Percentiles rank a stretch among this genome's conserved stretches.
Conservation (phyloP, 202 grass and related monocot genomes). For the Brachypodium distachyon region DNA sequence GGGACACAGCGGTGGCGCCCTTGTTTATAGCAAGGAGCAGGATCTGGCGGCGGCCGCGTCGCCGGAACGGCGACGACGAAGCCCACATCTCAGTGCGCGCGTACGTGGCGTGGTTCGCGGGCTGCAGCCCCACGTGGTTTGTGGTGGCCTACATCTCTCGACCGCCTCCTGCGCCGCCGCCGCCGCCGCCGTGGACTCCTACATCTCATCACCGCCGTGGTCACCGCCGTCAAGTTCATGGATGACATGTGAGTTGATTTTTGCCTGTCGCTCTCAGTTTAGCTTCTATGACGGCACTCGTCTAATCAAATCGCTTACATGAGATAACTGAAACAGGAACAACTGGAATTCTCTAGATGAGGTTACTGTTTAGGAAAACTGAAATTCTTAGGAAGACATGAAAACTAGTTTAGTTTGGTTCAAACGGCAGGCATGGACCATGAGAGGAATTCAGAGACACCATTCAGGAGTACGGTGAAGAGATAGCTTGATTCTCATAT, state of each 20-base stretch:
- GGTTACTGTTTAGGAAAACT: neutral
- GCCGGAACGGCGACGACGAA: constrained; percentile 37
- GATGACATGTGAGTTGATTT: constrained; percentile 79
- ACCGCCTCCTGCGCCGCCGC: constrained; percentile 35
- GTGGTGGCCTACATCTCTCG: constrained; percentile 66
- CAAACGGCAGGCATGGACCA: neutral
- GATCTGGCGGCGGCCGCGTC: neutral
- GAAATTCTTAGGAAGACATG: too few species aligned
- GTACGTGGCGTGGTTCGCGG: constrained; percentile 59
- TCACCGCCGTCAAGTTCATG: constrained; percentile 69
- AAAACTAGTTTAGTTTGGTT: neutral
- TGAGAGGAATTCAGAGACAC: neutral
- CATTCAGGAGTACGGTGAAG: neutral
- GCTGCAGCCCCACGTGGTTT: constrained; percentile 62
- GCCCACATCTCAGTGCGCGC: constrained; percentile 50
- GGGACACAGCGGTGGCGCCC: too few species aligned
- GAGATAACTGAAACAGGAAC: neutral
- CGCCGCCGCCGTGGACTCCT: constrained; percentile 42
- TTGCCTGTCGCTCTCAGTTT: neutral
- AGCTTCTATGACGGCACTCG: neutral
- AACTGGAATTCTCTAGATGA: neutral
- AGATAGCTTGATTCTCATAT: neutral
- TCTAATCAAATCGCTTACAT: neutral
- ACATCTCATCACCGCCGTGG: constrained; percentile 65
- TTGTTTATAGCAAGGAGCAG: too few species aligned